A percentile compares a stretch with the other conserved stretches of the same genome.
These are phyloP conservation scores for Fusarium sp. DNA, from an alignment of 2,329 filamentous ascomycete genomes.

Conservation along the genomic window DNA sequence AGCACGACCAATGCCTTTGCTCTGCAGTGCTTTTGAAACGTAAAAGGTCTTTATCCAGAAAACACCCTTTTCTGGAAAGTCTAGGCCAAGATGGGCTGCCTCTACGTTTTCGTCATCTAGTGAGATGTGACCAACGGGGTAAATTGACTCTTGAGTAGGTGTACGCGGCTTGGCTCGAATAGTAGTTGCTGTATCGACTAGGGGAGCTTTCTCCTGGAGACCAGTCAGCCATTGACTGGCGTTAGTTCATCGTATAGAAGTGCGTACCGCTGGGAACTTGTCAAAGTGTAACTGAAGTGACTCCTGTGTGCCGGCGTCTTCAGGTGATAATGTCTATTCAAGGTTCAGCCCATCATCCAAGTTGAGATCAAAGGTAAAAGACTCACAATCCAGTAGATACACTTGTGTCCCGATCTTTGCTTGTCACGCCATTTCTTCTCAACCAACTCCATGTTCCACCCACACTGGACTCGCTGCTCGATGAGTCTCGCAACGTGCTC, in stretches of 20 bases:
- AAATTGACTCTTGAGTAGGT: conserved; percentile 24
- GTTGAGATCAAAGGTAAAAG: too few relatives aligned
- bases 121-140: conserved; percentile 44
- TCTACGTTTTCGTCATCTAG: conserved; percentile 37
- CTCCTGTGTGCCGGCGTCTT: conserved; percentile 1
- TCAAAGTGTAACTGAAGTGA: conserved; percentile 29
- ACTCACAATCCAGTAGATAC: conserved; percentile 45
- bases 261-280: conserved; percentile 26
- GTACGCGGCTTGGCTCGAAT: conserved; percentile 31
- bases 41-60: conserved; percentile 51
- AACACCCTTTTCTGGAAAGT: conserved; percentile 33
- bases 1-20: conserved; percentile 44
- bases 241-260: accelerated
- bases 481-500: conserved; percentile 26
- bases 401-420: conserved; percentile 36
- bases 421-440: conserved; percentile 28
- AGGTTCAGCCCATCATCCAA: neutral
- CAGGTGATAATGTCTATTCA: conserved; percentile 23
- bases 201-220: conserved; percentile 19
- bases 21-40: conserved; percentile 41
- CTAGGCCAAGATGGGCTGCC: conserved; percentile 12
- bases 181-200: conserved; percentile 33
- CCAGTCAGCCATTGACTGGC: neutral
- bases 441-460: conserved; percentile 37
- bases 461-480: conserved; percentile 37